Percentiles rank a stretch among this genome's conserved stretches.
Conservation (phyloP, 495 filamentous ascomycete genomes). For the Cercophora newfieldiana region DNA sequence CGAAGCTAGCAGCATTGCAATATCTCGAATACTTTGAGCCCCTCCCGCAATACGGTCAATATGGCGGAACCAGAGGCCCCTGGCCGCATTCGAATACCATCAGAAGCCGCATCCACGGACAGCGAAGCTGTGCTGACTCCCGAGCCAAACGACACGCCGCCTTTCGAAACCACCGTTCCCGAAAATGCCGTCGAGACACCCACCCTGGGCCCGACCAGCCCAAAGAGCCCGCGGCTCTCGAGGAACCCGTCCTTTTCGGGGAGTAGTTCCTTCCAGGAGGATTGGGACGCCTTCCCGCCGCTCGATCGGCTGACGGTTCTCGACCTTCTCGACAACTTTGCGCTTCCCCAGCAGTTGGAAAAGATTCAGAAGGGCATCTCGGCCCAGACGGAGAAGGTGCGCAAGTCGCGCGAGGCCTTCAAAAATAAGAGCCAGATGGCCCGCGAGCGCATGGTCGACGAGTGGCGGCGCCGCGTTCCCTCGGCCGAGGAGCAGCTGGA, state of each 20-base stretch:
- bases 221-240: slow-evolving; percentile 59
- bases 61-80: slow-evolving; percentile 49
- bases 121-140: slow-evolving; percentile 46
- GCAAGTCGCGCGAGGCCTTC: slow-evolving; percentile 75
- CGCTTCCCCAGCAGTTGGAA: slow-evolving; percentile 84
- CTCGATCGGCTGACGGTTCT: slow-evolving; percentile 91
- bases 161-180: slow-evolving; percentile 38
- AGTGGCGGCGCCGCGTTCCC: slow-evolving; percentile 80
- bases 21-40: not conserved
- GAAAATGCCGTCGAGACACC: slow-evolving; percentile 48
- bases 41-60: not conserved
- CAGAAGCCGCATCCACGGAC: slow-evolving; percentile 45
- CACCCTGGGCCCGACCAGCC: slow-evolving; percentile 42
- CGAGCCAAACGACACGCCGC: slow-evolving; percentile 40
- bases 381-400: slow-evolving; percentile 81
- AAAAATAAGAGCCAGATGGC: slow-evolving; percentile 47
- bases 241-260: slow-evolving; percentile 73
- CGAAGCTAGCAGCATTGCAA: not conserved
- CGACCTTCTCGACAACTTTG: slow-evolving; percentile 91
- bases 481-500: slow-evolving; percentile 90
- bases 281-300: slow-evolving; percentile 82
- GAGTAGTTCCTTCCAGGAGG: slow-evolving; percentile 78
- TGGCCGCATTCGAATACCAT: slow-evolving; percentile 37
- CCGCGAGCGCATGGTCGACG: slow-evolving; percentile 75
- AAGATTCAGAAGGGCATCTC: slow-evolving; percentile 77